Base-by-base conservation (phyloP, 495 filamentous ascomycete species). In the Clohesyomyces aquaticus region DNA sequence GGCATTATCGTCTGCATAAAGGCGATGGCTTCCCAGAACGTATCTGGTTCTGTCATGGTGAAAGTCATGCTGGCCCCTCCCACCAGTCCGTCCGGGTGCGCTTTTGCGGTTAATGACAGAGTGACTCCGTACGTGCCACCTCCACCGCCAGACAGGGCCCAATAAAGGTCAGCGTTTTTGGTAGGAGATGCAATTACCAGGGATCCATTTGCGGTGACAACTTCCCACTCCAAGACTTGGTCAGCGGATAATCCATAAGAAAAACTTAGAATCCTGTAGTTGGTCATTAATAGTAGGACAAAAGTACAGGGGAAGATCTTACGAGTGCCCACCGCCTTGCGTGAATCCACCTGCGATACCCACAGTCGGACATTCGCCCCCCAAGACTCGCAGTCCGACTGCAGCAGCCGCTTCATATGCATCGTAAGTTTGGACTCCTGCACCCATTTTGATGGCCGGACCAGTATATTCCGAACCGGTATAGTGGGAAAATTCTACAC, bases 251-350 rank as follows among this genome's bases (percentile, higher is more conserved):
- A 71, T 2, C 83, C 85, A 23, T 77, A 74, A 3, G 66, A 67
- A 4, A 77, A 78, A 1, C 71, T 73, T 28, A 82, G 63, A 4
- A 78, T 71, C 22, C 75, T 59, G 4, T 4, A 26, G 25, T 9
- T 25, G 12, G 18, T 58, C 42, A 51, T 12, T n/a, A 29, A 16
- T 16, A 23, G 16, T 14, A 3, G 10, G 26, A 4, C 1, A n/a
- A 50, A 29, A 3, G 28, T 14, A 25, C 1, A 14, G 16, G 75
- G 50, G 83, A 78, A 22, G n/a, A 26, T 52, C 47, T 29, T 63
- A 55, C 51, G 60, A 77, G 68, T 83, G 80, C 0, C 84, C 84
- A 11, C 83, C 84, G 11, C 79, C 82, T 38, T 82, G 78, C n/a
- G 78, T 74, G 45, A 73, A 86, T 1, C 83, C 82, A 23, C 83